Base-by-base conservation (phyloP, 148 eudicot genomes). In the Polygonum aviculare region DNA sequence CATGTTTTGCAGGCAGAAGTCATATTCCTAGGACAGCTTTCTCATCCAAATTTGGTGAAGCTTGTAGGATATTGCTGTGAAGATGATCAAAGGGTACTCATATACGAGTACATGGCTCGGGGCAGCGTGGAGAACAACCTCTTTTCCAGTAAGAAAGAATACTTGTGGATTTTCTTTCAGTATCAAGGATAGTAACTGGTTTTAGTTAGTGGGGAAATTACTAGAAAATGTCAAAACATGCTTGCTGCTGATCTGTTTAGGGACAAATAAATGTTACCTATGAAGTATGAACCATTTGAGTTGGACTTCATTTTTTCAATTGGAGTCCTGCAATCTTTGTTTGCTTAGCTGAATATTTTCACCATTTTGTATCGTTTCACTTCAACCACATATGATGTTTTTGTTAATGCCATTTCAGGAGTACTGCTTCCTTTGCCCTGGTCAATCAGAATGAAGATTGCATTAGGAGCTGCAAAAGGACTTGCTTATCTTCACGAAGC, bases 1-100 rank as follows among this genome's bases (percentile, higher is more conserved):
- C 9, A 16, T 18, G 5, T 50, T 72, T 48, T 33, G 18, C 72
- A 93, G 98, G 96, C 98, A 8, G 94, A 93, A 80, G 96, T 91
- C 19, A 89, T 91, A 77, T 91, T 93, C 79, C 84, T 93, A 75
- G 96, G 98, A 75, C 98, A 91, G 78, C 94, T 93, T 69, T 93
- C 96, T 15, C 98, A 93, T 85, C 92, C 94, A 47, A 91, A 93
- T 87, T 82, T 93, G 79, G 96, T 93, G 79, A 93, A 91, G 83
- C 79, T 93, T 73, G 81, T 93, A 52, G 96, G 98, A 75, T 93
- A 93, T 78, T 89, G 98, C 77, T 93, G 98, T 69, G 98, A 93
- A 80, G 91, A 87, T 77, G 91, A 93, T 33, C 90, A 93, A 36
- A 87, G 93, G 21, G 91, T 93, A 54, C 77, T 93, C 38, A 81